phyloP scores from a whole-genome alignment of 768 basidiomycete genomes.

The Mycena haematopus region DNA sequence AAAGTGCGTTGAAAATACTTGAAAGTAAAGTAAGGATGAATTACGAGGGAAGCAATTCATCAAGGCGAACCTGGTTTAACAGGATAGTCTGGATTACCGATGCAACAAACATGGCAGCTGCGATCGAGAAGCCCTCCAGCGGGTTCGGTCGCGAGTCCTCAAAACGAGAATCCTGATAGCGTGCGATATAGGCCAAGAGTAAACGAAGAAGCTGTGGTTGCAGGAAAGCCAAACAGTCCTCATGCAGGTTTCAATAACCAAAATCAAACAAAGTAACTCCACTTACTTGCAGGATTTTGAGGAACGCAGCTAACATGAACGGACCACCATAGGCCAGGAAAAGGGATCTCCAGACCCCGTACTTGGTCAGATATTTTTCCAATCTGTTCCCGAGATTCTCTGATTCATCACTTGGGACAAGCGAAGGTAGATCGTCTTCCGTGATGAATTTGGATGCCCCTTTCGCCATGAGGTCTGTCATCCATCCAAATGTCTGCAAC shows the following conservation, averaged over 20 bases:
- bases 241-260: not conserved
- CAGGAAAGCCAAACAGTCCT: constrained; percentile 77
- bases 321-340: constrained; percentile 81
- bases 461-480: constrained; percentile 79
- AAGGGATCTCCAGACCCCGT: constrained; percentile 80
- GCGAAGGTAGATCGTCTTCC: constrained; percentile 84
- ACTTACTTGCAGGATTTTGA: constrained; percentile 71
- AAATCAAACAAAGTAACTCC: too few species aligned
- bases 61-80: constrained; percentile 66
- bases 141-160: constrained; percentile 41
- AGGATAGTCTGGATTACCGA: constrained; percentile 81
- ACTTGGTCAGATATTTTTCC: constrained; percentile 61
- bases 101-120: constrained; percentile 78
- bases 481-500: constrained; percentile 81
- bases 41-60: not conserved
- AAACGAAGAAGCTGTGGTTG: constrained; percentile 88
- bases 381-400: constrained; percentile 69
- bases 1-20: constrained; percentile 88
- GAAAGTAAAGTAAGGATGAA: not conserved
- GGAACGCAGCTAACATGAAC: constrained; percentile 61
- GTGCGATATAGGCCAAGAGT: constrained; percentile 81
- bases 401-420: constrained; percentile 73
- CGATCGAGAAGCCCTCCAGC: constrained; percentile 78
- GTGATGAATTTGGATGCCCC: constrained; percentile 72
- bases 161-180: constrained; percentile 65